These are phyloP conservation scores for Irpex rosettiformis DNA, from an alignment of 1,284 basidiomycete species.

Conservation along the genomic window DNA sequence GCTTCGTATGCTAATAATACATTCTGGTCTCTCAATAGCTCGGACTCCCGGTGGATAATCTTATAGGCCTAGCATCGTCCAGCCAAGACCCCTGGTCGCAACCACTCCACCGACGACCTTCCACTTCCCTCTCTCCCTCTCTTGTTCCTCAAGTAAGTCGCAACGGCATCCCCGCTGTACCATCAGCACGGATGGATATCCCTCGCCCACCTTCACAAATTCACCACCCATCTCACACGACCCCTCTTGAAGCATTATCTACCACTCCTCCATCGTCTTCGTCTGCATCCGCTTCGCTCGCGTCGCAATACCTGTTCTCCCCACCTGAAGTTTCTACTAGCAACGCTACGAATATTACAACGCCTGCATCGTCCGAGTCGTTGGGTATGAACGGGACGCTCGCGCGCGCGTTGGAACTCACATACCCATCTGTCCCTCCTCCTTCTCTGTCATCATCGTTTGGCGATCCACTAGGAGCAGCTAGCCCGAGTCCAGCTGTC, in stretches of 20 bases:
- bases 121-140: slow-evolving; percentile 42
- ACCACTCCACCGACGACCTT: slow-evolving; percentile 58
- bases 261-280: slow-evolving; percentile 60
- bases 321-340: slow-evolving; percentile 34
- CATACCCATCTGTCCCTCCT: slow-evolving; percentile 64
- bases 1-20: no score
- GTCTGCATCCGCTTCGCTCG: slow-evolving; percentile 51
- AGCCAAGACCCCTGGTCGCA: slow-evolving; percentile 62
- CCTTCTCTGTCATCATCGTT: slow-evolving; percentile 63
- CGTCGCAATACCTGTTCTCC: slow-evolving; percentile 53
- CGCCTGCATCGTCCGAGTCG: slow-evolving; percentile 49
- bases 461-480: slow-evolving; percentile 26
- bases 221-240: slow-evolving; percentile 42
- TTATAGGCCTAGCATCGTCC: slow-evolving; percentile 59
- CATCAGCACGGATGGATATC: slow-evolving; percentile 54
- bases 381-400: slow-evolving; percentile 31
- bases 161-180: slow-evolving; percentile 20
- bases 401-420: slow-evolving; percentile 31
- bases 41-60: slow-evolving; percentile 68
- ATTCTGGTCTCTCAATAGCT: slow-evolving; percentile 39
- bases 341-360: slow-evolving; percentile 54
- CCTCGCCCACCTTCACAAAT: slow-evolving; percentile 63
- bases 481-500: slow-evolving; percentile 7
- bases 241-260: slow-evolving; percentile 32
- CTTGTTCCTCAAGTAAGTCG: slow-evolving; percentile 25